Percentiles rank a stretch among this genome's conserved stretches.
phyloP scores from a whole-genome alignment of 2,329 filamentous ascomycete genomes.

The Colletotrichum caudatum region DNA sequence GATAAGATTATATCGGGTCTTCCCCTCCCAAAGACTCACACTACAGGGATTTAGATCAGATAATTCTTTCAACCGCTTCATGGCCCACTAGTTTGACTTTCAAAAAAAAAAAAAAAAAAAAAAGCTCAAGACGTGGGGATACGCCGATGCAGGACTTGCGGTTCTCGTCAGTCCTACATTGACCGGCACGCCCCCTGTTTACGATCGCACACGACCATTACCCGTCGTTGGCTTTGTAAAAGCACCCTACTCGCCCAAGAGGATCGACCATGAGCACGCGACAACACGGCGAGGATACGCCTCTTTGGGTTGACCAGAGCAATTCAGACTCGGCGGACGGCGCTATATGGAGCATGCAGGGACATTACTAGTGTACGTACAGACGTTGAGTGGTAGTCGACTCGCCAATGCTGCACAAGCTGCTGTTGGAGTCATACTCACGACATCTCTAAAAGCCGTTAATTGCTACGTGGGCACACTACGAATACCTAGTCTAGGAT shows the following conservation, averaged over 20 bases:
- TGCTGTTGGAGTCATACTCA: not conserved
- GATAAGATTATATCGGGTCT: constrained; percentile 42
- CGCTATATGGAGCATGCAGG: not conserved
- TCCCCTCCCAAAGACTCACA: constrained; percentile 36
- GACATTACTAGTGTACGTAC: not conserved
- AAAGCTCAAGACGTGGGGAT: not conserved
- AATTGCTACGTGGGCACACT: not conserved
- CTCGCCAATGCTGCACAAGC: constrained; percentile 11
- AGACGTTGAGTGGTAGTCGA: constrained; percentile 9
- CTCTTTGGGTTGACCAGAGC: not conserved
- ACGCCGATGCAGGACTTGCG: constrained; percentile 30
- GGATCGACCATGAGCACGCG: not conserved
- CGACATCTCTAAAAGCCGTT: not conserved
- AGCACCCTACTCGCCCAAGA: not conserved
- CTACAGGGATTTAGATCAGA: constrained; percentile 39
- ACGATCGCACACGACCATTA: not conserved
- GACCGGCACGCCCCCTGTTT: constrained; percentile 10
- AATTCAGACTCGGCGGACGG: not conserved
- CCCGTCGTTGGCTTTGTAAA: not conserved
- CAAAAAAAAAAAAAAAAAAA: not conserved
- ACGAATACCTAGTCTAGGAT: not conserved
- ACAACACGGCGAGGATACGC: not conserved
- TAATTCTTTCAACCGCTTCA: constrained; percentile 18
- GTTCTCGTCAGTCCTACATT: constrained; percentile 13
- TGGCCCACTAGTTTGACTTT: constrained; percentile 31